Base-by-base conservation (phyloP, 2,329 filamentous ascomycete species). In the Penicillium sp. region DNA sequence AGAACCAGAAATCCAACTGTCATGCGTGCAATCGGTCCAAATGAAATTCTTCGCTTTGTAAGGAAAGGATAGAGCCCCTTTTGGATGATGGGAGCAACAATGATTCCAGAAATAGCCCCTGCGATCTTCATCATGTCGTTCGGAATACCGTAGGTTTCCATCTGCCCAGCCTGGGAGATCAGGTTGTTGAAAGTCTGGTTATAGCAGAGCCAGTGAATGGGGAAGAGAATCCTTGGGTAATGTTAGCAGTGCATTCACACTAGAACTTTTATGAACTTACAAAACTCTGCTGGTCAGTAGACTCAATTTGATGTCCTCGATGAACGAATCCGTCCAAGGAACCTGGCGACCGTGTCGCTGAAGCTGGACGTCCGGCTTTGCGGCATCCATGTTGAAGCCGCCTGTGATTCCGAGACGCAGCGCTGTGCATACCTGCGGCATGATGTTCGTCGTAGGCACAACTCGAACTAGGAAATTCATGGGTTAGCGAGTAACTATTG, bases 81-180 rank as follows among this genome's bases (percentile, higher is more conserved):
- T 31, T 69, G 64, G 69, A 84, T 78, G 47, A 86, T 69, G 0
- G 82, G 82, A 3, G 83, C 80, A 49, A 83, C 74, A n/a, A 88
- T 72, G 59, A 89, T 81, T 58, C 87, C 83, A 26, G 81, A 78
- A 37, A 88, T 72, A 0, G 85, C 81, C 64, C 88, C 85, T 58
- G 88, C 77, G 68, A 86, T 83, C 53, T 77, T 74, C 26, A 89
- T 73, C 9, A 88, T 72, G 67, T 89, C 87, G 67, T 88, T 89
- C 8, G 81, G 80, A 4, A 83, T 72, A 35, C 80, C 80, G 54
- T 79, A 69, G 4, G 79, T 73, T 13, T 71, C 59, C 80, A 91
- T 85, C 52, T 84, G 85, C 5, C 82, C 80, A 27, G 86, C 88
- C 77, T 73, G 71, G 2, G 70, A 67, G 39, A 68, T 69, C 11